Evolutionary conservation across 192 early-diverging fungal species (phyloP).

Genomic region (Linnemannia hyalina): DNA sequence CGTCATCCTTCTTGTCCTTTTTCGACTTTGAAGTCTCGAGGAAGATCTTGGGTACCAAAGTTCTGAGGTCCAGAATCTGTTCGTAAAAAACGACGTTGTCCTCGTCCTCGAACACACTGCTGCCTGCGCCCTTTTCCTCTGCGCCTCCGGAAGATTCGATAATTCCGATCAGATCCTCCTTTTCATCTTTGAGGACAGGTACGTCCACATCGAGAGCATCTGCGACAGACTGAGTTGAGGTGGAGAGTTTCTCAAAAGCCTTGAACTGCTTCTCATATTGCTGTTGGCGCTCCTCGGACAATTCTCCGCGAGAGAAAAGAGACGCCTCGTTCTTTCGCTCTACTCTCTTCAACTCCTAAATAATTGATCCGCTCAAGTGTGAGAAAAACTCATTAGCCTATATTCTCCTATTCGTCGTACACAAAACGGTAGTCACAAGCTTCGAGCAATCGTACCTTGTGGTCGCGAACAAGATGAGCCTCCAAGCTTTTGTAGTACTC

Average conservation of each 20-base stretch:
- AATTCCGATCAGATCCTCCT: conserved; percentile 56
- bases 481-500: conserved; percentile 73
- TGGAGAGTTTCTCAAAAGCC: conserved; percentile 76
- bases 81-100: conserved; percentile 94
- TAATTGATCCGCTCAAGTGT: neutral
- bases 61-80: conserved; percentile 81
- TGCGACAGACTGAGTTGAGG: conserved; percentile 67
- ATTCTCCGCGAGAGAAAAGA: conserved; percentile 83
- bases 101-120: conserved; percentile 93
- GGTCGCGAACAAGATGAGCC: conserved; percentile 74
- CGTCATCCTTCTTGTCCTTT: conserved; percentile 54
- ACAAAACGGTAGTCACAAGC: neutral
- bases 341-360: conserved; percentile 74
- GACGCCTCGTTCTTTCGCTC: conserved; percentile 84
- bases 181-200: conserved; percentile 84
- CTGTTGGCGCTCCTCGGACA: conserved; percentile 85
- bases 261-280: conserved; percentile 77
- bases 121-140: conserved; percentile 54
- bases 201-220: conserved; percentile 80
- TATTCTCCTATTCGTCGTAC: neutral
- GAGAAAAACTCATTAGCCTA: neutral
- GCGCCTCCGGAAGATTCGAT: conserved; percentile 24
- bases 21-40: conserved; percentile 69
- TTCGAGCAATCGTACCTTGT: conserved; percentile 60
- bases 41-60: conserved; percentile 87